A percentile compares a stretch with the other conserved stretches of the same genome.
These are phyloP conservation scores for Cercis canadensis DNA, from an alignment of 306 rosid species.

Conservation along the genomic window DNA sequence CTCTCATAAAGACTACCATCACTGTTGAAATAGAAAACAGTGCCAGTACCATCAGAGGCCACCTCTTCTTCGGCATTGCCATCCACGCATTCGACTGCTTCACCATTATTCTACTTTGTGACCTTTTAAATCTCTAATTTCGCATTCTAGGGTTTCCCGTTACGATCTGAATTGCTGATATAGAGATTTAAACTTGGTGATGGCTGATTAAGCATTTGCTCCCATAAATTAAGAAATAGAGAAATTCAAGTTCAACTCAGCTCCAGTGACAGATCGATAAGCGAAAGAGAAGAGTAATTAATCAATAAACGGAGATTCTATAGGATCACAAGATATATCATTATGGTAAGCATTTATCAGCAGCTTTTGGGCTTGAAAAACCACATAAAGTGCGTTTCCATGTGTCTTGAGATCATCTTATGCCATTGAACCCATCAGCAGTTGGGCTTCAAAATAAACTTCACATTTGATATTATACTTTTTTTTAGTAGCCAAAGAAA, in stretches of 20 bases:
- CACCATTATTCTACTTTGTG: slow-evolving; percentile 44
- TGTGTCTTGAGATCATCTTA: too few species aligned
- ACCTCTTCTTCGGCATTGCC: slow-evolving; percentile 62
- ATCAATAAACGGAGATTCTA: too few species aligned
- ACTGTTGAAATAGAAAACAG: slow-evolving; percentile 67
- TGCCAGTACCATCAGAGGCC: slow-evolving; percentile 59
- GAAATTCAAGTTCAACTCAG: background rate
- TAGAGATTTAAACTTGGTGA: background rate
- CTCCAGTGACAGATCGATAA: background rate
- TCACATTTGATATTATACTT: too few species aligned
- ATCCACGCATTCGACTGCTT: slow-evolving; percentile 52
- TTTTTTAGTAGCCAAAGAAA: too few species aligned
- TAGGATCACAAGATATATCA: too few species aligned
- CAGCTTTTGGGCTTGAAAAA: too few species aligned
- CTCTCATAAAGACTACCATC: slow-evolving; percentile 59
- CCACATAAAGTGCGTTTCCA: too few species aligned
- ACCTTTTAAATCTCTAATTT: background rate
- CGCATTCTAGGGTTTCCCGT: slow-evolving; percentile 30
- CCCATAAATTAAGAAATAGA: background rate
- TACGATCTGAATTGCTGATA: slow-evolving; percentile 21
- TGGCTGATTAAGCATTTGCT: background rate
- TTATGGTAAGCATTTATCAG: too few species aligned
- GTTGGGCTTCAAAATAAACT: too few species aligned
- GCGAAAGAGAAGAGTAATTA: background rate
- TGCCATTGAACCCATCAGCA: too few species aligned